These are phyloP conservation scores for Sugiyamaella castrensis DNA, from an alignment of 1,139 yeast genomes.

Conservation along the genomic window DNA sequence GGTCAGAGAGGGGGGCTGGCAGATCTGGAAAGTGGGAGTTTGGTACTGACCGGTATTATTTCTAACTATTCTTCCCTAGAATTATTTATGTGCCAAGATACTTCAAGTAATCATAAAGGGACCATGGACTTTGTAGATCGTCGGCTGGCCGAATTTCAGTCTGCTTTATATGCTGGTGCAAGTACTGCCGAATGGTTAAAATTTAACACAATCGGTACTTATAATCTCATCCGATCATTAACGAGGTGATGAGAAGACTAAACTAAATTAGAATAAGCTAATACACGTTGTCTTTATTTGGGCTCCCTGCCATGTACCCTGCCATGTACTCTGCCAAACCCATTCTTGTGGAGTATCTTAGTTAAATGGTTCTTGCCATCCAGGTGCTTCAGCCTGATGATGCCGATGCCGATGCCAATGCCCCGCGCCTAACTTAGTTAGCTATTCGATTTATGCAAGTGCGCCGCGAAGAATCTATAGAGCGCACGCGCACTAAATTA, in stretches of 20 bases:
- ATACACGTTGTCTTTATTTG: not conserved
- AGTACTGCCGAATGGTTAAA: slow-evolving; percentile 70
- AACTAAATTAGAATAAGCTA: not conserved
- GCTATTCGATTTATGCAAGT: too few species aligned
- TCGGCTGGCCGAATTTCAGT: slow-evolving; percentile 54
- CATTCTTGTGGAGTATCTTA: too few species aligned
- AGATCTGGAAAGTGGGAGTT: too few species aligned
- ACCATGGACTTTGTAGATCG: slow-evolving; percentile 66
- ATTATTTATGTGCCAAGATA: slow-evolving; percentile 76
- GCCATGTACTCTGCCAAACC: too few species aligned
- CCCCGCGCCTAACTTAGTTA: too few species aligned
- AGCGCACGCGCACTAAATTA: too few species aligned
- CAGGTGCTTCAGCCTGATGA: too few species aligned
- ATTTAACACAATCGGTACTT: slow-evolving; percentile 63
- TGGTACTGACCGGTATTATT: not conserved
- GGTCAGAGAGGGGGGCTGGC: too few species aligned
- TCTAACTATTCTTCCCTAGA: slow-evolving; percentile 45
- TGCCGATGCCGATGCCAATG: too few species aligned
- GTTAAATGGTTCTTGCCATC: too few species aligned
- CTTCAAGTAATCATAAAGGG: slow-evolving; percentile 50
- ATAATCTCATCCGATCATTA: slow-evolving; percentile 62
- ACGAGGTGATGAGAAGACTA: slow-evolving; percentile 19
- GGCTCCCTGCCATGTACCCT: too few species aligned
- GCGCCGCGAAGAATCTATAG: too few species aligned
- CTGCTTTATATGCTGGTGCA: slow-evolving; percentile 57